phyloP scores from a whole-genome alignment of 2,329 filamentous ascomycete genomes.

The Fusarium keratoplasticum region DNA sequence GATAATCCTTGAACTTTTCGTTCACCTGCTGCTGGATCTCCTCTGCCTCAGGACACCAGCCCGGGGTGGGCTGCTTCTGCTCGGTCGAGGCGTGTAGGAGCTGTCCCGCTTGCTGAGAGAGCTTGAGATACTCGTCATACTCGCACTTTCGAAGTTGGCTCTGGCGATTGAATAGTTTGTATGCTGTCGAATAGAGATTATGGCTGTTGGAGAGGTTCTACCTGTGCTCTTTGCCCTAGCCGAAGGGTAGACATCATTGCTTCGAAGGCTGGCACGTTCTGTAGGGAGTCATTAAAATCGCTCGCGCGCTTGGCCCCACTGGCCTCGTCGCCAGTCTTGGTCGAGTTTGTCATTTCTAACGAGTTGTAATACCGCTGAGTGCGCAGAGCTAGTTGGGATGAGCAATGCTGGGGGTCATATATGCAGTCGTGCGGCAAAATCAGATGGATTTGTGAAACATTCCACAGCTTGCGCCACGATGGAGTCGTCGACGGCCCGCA shows the following conservation, averaged over 20 bases:
- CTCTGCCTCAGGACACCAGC: no score
- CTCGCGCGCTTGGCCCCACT: not conserved
- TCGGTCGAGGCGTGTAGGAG: no score
- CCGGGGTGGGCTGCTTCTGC: no score
- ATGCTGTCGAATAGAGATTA: not conserved
- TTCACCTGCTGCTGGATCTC: no score
- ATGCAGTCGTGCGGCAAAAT: not conserved
- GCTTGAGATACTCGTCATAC: conserved; percentile 5
- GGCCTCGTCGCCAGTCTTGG: not conserved
- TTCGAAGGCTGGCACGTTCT: conserved; percentile 3
- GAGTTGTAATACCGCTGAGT: not conserved
- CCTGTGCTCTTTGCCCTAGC: conserved; percentile 13
- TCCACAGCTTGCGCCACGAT: not conserved
- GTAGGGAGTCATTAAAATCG: conserved; percentile 4
- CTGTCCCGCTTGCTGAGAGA: not conserved
- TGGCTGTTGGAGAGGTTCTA: not conserved
- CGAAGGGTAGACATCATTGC: conserved; percentile 13
- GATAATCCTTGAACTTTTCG: no score
- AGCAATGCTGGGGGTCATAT: not conserved
- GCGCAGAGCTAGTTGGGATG: not conserved
- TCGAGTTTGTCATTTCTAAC: not conserved
- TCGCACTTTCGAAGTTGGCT: not conserved
- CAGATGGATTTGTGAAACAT: not conserved
- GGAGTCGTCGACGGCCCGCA: not conserved
- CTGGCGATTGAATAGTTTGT: not conserved